Conservation (phyloP, 352 stramenopile genomes). For the Nothophytophthora sp. region DNA sequence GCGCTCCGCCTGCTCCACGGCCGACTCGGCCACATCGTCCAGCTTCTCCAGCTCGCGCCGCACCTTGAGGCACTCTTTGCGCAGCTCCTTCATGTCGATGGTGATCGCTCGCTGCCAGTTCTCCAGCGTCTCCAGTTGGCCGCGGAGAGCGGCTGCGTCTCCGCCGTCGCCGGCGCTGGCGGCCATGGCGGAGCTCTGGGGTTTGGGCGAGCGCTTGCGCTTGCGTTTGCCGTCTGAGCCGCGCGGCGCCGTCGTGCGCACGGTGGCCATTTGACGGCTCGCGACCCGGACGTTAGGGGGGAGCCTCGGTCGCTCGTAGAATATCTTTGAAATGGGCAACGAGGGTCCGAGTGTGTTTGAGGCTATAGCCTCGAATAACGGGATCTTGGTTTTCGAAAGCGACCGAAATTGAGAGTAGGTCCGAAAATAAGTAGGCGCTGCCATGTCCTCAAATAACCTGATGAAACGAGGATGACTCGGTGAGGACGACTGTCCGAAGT, state of each 20-base stretch:
- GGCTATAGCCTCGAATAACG: too few relatives aligned
- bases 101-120: constrained; percentile 33
- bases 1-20: constrained; percentile 32
- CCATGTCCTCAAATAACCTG: too few relatives aligned
- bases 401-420: too few relatives aligned
- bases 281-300: too few relatives aligned
- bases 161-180: not conserved
- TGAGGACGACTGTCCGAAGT: too few relatives aligned
- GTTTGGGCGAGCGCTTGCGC: constrained; percentile 20
- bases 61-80: constrained; percentile 33
- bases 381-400: too few relatives aligned
- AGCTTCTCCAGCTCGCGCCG: constrained; percentile 45
- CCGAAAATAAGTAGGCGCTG: too few relatives aligned
- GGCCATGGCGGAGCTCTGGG: not conserved
- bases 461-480: too few relatives aligned
- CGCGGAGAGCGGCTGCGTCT: constrained; percentile 1
- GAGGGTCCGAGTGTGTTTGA: too few relatives aligned
- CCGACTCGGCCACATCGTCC: constrained; percentile 32
- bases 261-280: constrained; percentile 48
- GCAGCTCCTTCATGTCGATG: constrained; percentile 32
- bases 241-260: constrained; percentile 24
- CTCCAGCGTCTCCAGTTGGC: constrained; percentile 30
- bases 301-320: too few relatives aligned
- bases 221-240: constrained; percentile 36
- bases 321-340: too few relatives aligned